Evolutionary conservation across 352 stramenopile species (phyloP).

Genomic region (Phytophthora fragariae): DNA sequence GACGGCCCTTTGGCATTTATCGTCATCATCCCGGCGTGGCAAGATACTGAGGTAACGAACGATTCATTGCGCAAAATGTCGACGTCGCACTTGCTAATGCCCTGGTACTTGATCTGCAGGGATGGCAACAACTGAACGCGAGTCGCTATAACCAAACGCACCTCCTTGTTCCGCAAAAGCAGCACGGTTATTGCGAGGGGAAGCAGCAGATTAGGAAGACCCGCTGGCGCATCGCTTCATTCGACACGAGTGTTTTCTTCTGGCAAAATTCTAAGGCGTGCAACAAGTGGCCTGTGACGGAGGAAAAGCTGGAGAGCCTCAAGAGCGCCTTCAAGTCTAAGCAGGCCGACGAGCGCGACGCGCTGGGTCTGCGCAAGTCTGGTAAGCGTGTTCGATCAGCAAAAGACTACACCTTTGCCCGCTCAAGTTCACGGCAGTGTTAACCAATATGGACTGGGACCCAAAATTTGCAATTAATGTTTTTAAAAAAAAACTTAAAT

Average conservation of each 20-base stretch:
- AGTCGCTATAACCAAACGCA: slow-evolving; percentile 83
- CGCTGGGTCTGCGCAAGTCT: slow-evolving; percentile 71
- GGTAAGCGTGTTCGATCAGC: slow-evolving; percentile 67
- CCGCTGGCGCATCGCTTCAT: slow-evolving; percentile 92
- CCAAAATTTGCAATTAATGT: too few relatives aligned
- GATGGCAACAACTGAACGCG: slow-evolving; percentile 81
- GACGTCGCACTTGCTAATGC: background rate
- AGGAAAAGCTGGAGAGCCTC: slow-evolving; percentile 59
- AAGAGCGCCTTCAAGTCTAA: slow-evolving; percentile 80
- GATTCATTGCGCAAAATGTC: background rate
- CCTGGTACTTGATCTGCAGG: slow-evolving; percentile 31
- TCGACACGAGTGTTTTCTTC: slow-evolving; percentile 97
- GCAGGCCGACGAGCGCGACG: slow-evolving; percentile 76
- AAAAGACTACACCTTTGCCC: too few relatives aligned
- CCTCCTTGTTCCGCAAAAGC: slow-evolving; percentile 80
- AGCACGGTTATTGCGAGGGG: slow-evolving; percentile 93
- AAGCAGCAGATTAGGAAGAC: slow-evolving; percentile 92
- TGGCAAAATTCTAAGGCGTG: slow-evolving; percentile 92
- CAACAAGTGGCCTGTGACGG: slow-evolving; percentile 73
- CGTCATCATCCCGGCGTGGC: slow-evolving; percentile 92
- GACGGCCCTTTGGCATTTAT: slow-evolving; percentile 88
- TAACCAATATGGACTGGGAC: too few relatives aligned
- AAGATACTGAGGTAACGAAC: slow-evolving; percentile 67
- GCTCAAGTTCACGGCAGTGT: too few relatives aligned
- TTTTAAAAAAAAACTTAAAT: too few relatives aligned